Percentiles rank a stretch among this genome's conserved stretches.
phyloP scores from a whole-genome alignment of 2,329 filamentous ascomycete genomes.

The Bimuria novae-zelandiae region DNA sequence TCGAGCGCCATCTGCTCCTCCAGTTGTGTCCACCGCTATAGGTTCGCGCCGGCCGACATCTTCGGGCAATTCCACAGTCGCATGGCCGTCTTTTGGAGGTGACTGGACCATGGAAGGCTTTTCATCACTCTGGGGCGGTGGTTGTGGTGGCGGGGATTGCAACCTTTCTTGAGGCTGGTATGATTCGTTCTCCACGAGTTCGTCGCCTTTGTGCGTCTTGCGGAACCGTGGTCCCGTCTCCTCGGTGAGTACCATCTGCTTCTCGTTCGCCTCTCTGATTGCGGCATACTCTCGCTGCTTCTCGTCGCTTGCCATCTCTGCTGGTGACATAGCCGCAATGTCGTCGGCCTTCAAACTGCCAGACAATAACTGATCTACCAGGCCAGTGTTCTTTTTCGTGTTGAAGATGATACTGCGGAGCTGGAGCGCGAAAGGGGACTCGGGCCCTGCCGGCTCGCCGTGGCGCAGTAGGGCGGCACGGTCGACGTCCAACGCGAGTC shows the following conservation, averaged over 20 bases:
- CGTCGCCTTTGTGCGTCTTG: slow-evolving; percentile 93
- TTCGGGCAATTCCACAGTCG: slow-evolving; percentile 43
- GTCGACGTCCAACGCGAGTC: slow-evolving; percentile 79
- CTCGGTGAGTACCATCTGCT: slow-evolving; percentile 82
- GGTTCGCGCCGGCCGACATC: slow-evolving; percentile 32
- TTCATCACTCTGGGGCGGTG: slow-evolving; percentile 28
- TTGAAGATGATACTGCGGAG: slow-evolving; percentile 81
- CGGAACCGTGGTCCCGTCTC: slow-evolving; percentile 74
- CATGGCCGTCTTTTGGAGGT: slow-evolving; percentile 20
- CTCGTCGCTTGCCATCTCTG: slow-evolving; percentile 91
- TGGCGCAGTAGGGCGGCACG: slow-evolving; percentile 64
- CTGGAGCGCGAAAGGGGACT: slow-evolving; percentile 63
- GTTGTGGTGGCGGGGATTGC: slow-evolving; percentile 26
- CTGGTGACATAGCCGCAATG: slow-evolving; percentile 83
- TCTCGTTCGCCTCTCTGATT: slow-evolving; percentile 77
- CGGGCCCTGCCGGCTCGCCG: slow-evolving; percentile 52
- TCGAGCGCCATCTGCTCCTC: slow-evolving; percentile 43
- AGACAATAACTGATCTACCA: slow-evolving; percentile 76
- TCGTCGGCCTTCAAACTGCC: slow-evolving; percentile 72
- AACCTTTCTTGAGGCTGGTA: slow-evolving; percentile 30
- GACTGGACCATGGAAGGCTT: slow-evolving; percentile 19
- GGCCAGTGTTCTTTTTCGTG: slow-evolving; percentile 81
- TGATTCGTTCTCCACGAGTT: slow-evolving; percentile 77
- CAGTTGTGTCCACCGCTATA: slow-evolving; percentile 42
- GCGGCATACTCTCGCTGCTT: slow-evolving; percentile 76